Conservation (phyloP, 192 early-diverging fungal species). For the Backusella circina region DNA sequence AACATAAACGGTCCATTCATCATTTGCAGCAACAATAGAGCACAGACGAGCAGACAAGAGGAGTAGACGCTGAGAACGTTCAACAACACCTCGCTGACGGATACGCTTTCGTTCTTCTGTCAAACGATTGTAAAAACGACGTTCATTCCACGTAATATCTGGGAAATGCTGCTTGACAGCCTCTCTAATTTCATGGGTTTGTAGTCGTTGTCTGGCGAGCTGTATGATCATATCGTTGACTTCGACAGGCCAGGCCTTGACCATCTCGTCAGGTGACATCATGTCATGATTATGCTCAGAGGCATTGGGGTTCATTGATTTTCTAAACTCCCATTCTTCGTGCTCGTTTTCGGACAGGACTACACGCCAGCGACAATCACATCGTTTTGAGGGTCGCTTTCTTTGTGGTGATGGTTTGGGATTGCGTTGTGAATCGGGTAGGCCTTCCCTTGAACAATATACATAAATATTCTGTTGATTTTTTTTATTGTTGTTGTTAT, state of each 20-base stretch:
- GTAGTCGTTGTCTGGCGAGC: constrained; percentile 43
- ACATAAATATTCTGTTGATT: constrained; percentile 51
- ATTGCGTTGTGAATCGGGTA: constrained; percentile 51
- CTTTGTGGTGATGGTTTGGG: constrained; percentile 49
- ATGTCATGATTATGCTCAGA: constrained; percentile 55
- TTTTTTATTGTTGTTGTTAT: background rate
- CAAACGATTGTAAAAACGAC: constrained; percentile 57
- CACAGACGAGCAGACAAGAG: constrained; percentile 47
- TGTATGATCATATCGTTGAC: constrained; percentile 51
- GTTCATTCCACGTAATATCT: constrained; percentile 53
- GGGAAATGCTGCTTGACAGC: constrained; percentile 51
- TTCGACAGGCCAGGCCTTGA: constrained; percentile 47
- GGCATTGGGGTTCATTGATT: constrained; percentile 50
- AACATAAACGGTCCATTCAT: constrained; percentile 28
- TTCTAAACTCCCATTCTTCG: constrained; percentile 50
- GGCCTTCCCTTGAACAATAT: constrained; percentile 59
- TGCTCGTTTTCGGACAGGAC: constrained; percentile 53
- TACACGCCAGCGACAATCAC: constrained; percentile 58
- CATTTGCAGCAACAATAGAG: constrained; percentile 29
- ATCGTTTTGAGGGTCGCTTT: constrained; percentile 52
- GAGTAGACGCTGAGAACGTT: constrained; percentile 41
- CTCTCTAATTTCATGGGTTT: constrained; percentile 41
- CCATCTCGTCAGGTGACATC: constrained; percentile 51
- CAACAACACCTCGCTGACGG: constrained; percentile 43
- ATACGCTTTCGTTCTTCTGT: constrained; percentile 56